Base-by-base conservation (phyloP, 2,329 filamentous ascomycete genomes). In the Apiospora koreana region DNA sequence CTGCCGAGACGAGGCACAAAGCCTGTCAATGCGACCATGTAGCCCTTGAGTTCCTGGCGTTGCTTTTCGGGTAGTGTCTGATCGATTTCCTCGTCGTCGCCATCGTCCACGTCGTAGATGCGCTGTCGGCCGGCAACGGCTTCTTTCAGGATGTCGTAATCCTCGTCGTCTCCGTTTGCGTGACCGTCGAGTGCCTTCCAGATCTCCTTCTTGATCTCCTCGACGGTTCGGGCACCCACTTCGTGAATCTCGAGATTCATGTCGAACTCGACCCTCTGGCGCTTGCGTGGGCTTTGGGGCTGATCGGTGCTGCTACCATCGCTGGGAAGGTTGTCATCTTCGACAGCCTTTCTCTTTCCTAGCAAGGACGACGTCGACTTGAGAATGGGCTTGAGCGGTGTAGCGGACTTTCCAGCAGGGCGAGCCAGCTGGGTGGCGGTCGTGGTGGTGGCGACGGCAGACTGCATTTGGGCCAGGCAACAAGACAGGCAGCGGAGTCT, bases 21-120 rank as follows among this genome's bases (percentile, higher is more conserved):
- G 76, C 85, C 87, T 16, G 89, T 88, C 65, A 93, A 82, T n/a
- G 89, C 89, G 74, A 90, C 81, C 70, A 92, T 82, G 77, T 91
- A 91, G 46, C 84, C 83, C 73, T 88, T 86, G 65, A 91, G 82
- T 74, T 90, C 88, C 72, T 88, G 85, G n/a, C 77, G 77, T 70
- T 76, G 76, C 70, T 78, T 80, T 42, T 75, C 74, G 10, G 75
- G 74, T 6, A 78, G 72, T 16, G 74, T 71, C 1, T 85, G 84
- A 74, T 85, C 75, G 6, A 72, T 72, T 23, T 82, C 83, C 42
- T 87, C 84, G 10, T 87, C 84, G 48, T 84, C 83, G 31, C 81
- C 81, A 8, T 83, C 80, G 64, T 84, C 81, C 25, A 81, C 81
- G 14, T 83, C 80, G 58, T 83, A 81, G 42, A 80, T 78, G 72